phyloP scores from a whole-genome alignment of 2,329 filamentous ascomycete genomes.

The Cordyceps cateniannulata region DNA sequence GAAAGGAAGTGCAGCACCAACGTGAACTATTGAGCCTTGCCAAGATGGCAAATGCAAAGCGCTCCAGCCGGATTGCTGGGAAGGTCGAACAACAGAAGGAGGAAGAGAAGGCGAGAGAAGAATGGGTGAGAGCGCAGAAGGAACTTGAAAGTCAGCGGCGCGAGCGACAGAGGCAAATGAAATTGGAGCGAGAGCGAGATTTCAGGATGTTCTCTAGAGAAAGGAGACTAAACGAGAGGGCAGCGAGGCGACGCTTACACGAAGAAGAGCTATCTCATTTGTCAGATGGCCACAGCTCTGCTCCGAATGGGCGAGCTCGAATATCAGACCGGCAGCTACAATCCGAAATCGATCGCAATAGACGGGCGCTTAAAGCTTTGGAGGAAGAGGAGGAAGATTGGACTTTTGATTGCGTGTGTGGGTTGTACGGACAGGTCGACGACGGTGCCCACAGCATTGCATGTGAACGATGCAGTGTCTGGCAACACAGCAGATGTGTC shows the following conservation, averaged over 20 bases:
- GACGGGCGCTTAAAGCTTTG: slow-evolving; percentile 68
- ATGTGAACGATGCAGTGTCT: slow-evolving; percentile 89
- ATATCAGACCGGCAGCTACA: slow-evolving; percentile 76
- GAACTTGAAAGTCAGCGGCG: slow-evolving; percentile 63
- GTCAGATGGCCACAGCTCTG: slow-evolving; percentile 65
- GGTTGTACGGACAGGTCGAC: slow-evolving; percentile 84
- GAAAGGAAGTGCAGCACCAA: slow-evolving; percentile 60
- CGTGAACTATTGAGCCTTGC: slow-evolving; percentile 75
- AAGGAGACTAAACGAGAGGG: slow-evolving; percentile 74
- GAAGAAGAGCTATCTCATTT: slow-evolving; percentile 77
- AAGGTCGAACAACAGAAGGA: slow-evolving; percentile 73
- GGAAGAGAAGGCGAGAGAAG: slow-evolving; percentile 65
- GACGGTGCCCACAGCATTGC: slow-evolving; percentile 91
- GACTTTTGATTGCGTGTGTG: slow-evolving; percentile 93
- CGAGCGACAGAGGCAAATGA: slow-evolving; percentile 53
- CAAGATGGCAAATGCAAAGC: slow-evolving; percentile 87
- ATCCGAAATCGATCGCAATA: slow-evolving; percentile 72
- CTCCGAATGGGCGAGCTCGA: slow-evolving; percentile 49
- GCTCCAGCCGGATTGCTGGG: slow-evolving; percentile 81
- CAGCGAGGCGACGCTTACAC: slow-evolving; percentile 73
- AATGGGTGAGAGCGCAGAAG: slow-evolving; percentile 40
- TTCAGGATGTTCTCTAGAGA: slow-evolving; percentile 77
- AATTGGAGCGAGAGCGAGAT: slow-evolving; percentile 67
- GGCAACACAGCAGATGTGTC: slow-evolving; percentile 94
- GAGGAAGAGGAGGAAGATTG: slow-evolving; percentile 74